A percentile compares a stretch with the other conserved stretches of the same genome.
Conservation (phyloP, 768 basidiomycete genomes). For the Russula emetica region DNA sequence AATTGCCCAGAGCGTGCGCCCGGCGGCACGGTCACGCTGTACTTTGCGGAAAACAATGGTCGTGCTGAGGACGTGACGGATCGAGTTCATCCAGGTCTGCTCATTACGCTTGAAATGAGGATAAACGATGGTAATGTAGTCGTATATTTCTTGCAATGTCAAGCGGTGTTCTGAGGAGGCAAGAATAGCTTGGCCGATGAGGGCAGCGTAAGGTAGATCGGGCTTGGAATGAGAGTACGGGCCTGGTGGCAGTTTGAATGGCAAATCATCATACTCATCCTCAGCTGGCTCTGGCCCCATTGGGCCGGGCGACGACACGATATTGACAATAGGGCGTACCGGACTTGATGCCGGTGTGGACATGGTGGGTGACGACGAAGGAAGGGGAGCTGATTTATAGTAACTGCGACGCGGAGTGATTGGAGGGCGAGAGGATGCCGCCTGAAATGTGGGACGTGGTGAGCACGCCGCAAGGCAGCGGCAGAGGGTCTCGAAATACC, state of each 20-base stretch:
- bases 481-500: conserved; percentile 29
- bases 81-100: conserved; percentile 96
- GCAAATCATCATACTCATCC: conserved; percentile 61
- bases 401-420: conserved; percentile 49
- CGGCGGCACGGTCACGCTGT: conserved; percentile 67
- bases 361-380: conserved; percentile 57
- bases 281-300: conserved; percentile 63
- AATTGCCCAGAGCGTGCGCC: conserved; percentile 85
- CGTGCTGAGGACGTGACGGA: conserved; percentile 92
- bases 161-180: conserved; percentile 79
- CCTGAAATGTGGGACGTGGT: conserved; percentile 31
- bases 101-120: conserved; percentile 92
- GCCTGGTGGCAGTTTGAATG: conserved; percentile 76
- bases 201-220: conserved; percentile 85
- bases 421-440: conserved; percentile 36
- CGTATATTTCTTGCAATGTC: conserved; percentile 93
- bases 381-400: conserved; percentile 45
- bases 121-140: conserved; percentile 91
- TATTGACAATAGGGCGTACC: conserved; percentile 53
- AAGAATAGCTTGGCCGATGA: conserved; percentile 92
- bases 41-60: conserved; percentile 89
- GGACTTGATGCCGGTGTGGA: conserved; percentile 66
- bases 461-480: conserved; percentile 31
- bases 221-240: conserved; percentile 81
- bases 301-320: conserved; percentile 82